Evolutionary conservation across 352 stramenopile species (phyloP).

Genomic region (Globisporangium viniferum): DNA sequence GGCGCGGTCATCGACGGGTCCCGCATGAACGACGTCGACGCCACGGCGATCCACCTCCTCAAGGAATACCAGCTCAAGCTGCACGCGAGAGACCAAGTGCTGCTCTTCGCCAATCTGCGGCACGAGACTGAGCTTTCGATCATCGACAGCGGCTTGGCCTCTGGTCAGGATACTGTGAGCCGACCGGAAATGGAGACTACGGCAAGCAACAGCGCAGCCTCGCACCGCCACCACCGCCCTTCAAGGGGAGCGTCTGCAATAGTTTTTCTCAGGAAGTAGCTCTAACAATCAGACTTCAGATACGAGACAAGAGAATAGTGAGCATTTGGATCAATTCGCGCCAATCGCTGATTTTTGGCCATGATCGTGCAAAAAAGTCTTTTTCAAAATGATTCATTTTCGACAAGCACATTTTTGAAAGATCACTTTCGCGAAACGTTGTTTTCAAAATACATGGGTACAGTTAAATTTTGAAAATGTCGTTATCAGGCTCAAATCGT

Average conservation of each 20-base stretch:
- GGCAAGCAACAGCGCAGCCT: not conserved
- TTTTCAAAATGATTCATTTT: no score
- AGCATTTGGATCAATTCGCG: no score
- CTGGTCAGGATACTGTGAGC: not conserved
- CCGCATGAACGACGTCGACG: conserved; percentile 22
- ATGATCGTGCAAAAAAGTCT: no score
- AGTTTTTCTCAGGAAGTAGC: not conserved
- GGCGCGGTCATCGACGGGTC: conserved; percentile 31
- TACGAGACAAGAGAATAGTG: no score
- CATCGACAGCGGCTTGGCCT: conserved; percentile 5
- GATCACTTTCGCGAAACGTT: no score
- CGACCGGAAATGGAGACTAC: not conserved
- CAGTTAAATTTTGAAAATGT: no score
- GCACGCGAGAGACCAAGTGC: conserved; percentile 1
- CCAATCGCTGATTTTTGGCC: no score
- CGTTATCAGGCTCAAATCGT: no score
- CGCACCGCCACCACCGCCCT: not conserved
- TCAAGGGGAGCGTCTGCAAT: not conserved
- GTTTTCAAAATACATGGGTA: no score
- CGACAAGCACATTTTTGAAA: no score
- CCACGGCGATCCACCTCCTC: conserved; percentile 19
- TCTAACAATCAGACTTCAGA: no score
- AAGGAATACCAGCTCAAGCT: conserved; percentile 15
- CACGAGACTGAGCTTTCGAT: conserved; percentile 10
- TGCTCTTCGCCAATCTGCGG: conserved; percentile 16